Percentiles rank a stretch among this genome's conserved stretches.
Evolutionary conservation across 148 eudicot species (phyloP).

Genomic region (Rhododendron ferrugineum): DNA sequence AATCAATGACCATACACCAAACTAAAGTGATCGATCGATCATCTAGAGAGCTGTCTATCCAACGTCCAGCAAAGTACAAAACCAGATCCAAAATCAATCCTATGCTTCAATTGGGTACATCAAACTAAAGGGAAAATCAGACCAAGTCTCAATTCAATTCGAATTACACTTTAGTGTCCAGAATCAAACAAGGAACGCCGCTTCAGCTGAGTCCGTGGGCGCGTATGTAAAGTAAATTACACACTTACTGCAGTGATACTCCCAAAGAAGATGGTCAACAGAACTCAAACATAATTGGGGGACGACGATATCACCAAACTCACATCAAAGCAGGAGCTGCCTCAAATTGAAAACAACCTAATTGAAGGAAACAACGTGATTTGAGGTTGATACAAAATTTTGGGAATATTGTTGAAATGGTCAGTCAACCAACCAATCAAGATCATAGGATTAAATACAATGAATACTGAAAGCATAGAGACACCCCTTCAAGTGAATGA

Average conservation of each 20-base stretch:
- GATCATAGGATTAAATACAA: neutral
- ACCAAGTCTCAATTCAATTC: neutral
- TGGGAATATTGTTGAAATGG: neutral
- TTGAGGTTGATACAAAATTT: neutral
- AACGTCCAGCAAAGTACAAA: neutral
- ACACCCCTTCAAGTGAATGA: neutral
- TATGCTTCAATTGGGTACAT: neutral
- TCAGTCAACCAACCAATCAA: neutral
- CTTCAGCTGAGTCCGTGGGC: neutral
- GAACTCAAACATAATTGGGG: neutral
- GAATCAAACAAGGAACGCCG: neutral
- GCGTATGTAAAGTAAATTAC: neutral
- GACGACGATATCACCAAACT: neutral
- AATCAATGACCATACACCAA: neutral
- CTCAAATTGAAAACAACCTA: neutral
- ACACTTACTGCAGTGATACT: neutral
- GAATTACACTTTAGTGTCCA: neutral
- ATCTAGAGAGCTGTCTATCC: neutral
- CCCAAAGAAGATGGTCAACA: neutral
- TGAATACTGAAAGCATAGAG: neutral
- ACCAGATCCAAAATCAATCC: neutral
- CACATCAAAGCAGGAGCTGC: neutral
- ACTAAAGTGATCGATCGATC: neutral
- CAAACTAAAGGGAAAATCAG: neutral
- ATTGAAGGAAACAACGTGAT: neutral